Conservation (phyloP, 148 eudicot genomes). For the Cornus florida region DNA sequence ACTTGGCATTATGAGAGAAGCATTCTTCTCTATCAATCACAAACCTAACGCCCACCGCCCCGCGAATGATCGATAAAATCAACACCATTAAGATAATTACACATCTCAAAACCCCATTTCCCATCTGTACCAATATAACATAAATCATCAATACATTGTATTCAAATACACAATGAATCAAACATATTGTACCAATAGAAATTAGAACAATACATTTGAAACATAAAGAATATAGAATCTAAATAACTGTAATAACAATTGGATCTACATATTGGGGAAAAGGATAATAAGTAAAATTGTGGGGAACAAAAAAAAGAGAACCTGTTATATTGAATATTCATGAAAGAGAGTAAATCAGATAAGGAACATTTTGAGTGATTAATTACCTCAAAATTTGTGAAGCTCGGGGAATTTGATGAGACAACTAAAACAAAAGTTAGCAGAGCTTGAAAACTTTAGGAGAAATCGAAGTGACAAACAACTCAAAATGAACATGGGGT, state of each 20-base stretch:
- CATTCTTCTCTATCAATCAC: slow-evolving; percentile 85
- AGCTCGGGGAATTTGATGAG: background rate
- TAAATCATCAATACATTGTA: background rate
- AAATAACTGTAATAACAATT: background rate
- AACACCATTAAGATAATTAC: slow-evolving; percentile 13
- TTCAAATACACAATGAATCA: background rate
- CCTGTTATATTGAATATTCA: too few relatives aligned
- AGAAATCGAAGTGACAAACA: background rate
- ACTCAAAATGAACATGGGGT: background rate
- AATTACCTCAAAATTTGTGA: background rate
- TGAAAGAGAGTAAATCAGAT: background rate
- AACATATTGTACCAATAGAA: slow-evolving; percentile 4
- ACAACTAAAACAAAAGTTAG: background rate
- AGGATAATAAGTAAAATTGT: too few relatives aligned
- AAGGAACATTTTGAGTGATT: background rate
- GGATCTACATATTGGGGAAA: background rate
- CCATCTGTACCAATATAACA: slow-evolving; percentile 15
- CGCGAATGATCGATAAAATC: slow-evolving; percentile 25
- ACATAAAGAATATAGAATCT: background rate
- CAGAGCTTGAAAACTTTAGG: background rate
- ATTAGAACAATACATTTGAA: background rate
- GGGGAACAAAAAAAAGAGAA: too few relatives aligned
- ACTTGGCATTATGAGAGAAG: slow-evolving; percentile 53
- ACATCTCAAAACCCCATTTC: slow-evolving; percentile 8
- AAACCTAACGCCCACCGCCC: slow-evolving; percentile 55